Conservation (phyloP, 2,329 filamentous ascomycete species). For the Hypoxylon sp. region DNA sequence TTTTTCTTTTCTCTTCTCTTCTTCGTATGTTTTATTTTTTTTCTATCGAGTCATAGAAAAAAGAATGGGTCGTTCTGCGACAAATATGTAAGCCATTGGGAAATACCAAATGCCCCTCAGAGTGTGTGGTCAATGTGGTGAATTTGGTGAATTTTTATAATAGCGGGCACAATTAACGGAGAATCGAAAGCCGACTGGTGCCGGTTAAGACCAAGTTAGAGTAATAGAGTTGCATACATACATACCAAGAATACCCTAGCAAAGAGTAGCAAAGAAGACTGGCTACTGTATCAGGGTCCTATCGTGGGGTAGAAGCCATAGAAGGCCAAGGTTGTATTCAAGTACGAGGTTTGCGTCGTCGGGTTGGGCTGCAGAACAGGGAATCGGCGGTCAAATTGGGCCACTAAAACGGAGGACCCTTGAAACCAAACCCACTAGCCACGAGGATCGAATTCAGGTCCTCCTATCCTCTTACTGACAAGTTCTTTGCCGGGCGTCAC, state of each 20-base stretch:
- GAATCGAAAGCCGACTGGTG: conserved; percentile 39
- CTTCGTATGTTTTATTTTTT: conserved; percentile 21
- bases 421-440: conserved; percentile 44
- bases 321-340: conserved; percentile 31
- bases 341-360: conserved; percentile 40
- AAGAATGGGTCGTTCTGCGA: conserved; percentile 38
- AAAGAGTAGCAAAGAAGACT: conserved; percentile 77
- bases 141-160: conserved; percentile 43
- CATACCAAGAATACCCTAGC: conserved; percentile 71
- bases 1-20: conserved; percentile 18
- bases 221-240: conserved; percentile 26
- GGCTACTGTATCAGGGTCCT: conserved; percentile 71
- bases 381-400: conserved; percentile 51
- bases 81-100: conserved; percentile 36
- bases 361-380: conserved; percentile 54
- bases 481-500: conserved; percentile 20
- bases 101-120: conserved; percentile 21
- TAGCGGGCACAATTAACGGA: conserved; percentile 37
- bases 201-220: conserved; percentile 29
- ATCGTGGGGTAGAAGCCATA: conserved; percentile 69
- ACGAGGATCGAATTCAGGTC: conserved; percentile 39
- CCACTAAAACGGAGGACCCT: conserved; percentile 46
- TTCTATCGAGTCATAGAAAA: conserved; percentile 44
- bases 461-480: conserved; percentile 23
- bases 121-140: conserved; percentile 12